Base-by-base conservation (phyloP, 2,329 filamentous ascomycete genomes). In the Fulvia fulva region DNA sequence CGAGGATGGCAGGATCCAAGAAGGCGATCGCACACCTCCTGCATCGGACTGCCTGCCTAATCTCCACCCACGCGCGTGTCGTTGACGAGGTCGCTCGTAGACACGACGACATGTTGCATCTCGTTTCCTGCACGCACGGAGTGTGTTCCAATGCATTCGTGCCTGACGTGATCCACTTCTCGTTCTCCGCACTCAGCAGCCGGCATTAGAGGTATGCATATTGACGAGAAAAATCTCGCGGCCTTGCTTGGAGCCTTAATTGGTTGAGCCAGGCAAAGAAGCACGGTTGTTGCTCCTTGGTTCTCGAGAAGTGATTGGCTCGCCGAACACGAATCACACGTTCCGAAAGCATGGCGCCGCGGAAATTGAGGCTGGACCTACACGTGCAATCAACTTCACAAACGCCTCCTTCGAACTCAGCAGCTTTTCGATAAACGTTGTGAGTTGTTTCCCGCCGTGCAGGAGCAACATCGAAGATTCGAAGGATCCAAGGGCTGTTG, bases 161-260 rank as follows among this genome's bases (percentile, higher is more conserved):
- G 54, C 54, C 54, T 56, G 46, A 56, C 44, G 46, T 14, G 23
- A 21, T 50, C 53, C 44, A 37, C 30, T 28, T 22, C 34, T 34
- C n/a, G 37, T 19, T 53, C 41, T 54, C 54, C 45, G 32, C 46
- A 49, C 16, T 23, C 34, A 21, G 11, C 19, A 51, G 54, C 46
- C 54, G 54, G 54, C 54, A 56, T 44, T 53, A 23, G 21, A 26
- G 46, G 46, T 26, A 56, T 50, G 54, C 54, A 56, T 3, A 25
- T 56, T 56, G 54, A 51, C 54, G 54, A 56, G 22, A 16, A n/a
- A 23, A 12, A 47, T 37, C 16, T 28, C 47, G 47, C 47, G 23
- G 23, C 16, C 47, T 11, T 19, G 25, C 22, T 7, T 11, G 16
- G 11, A 46, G 11, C 16, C 8, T 9, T 22, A 23, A 54, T 46